Conservation (phyloP, 331 rosid genomes). For the Erythrophleum ivorense region DNA sequence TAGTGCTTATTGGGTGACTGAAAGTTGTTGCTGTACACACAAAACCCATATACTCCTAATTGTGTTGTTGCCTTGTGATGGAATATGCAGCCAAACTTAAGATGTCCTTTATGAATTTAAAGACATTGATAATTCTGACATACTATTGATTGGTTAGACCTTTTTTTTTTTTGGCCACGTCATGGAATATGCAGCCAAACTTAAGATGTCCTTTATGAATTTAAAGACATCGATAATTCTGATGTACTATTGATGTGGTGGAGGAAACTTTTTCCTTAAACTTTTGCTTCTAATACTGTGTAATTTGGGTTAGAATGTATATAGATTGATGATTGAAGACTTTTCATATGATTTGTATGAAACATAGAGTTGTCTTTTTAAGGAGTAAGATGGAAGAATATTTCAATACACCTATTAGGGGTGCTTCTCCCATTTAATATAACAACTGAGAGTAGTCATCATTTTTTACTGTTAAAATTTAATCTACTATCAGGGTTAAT, state of each 20-base stretch:
- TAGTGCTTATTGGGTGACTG: conserved; percentile 24
- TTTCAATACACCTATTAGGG: neutral
- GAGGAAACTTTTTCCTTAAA: conserved; percentile 7
- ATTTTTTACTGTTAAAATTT: conserved; percentile 3
- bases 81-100: conserved; percentile 1
- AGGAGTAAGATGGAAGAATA: conserved; percentile 1
- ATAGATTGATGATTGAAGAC: conserved; percentile 9
- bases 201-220: conserved; percentile 1
- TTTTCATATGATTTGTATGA: conserved; percentile 18
- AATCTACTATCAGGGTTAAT: neutral
- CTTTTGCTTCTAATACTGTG: conserved; percentile 7
- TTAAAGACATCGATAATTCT: conserved; percentile 6
- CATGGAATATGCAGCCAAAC: conserved; percentile 11
- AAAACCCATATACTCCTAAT: neutral
- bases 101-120: neutral
- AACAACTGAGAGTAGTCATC: neutral
- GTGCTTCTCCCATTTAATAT: conserved; percentile 18
- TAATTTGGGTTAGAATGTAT: conserved; percentile 26
- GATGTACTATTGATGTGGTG: conserved; percentile 16
- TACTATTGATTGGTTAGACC: conserved; percentile 20
- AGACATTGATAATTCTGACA: neutral
- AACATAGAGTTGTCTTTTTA: conserved; percentile 23
- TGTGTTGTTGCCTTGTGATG: conserved; percentile 9
- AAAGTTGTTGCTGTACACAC: neutral
- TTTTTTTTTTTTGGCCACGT: conserved; percentile 9